phyloP scores from a whole-genome alignment of 306 rosid species.

The Fragaria ananassa region DNA sequence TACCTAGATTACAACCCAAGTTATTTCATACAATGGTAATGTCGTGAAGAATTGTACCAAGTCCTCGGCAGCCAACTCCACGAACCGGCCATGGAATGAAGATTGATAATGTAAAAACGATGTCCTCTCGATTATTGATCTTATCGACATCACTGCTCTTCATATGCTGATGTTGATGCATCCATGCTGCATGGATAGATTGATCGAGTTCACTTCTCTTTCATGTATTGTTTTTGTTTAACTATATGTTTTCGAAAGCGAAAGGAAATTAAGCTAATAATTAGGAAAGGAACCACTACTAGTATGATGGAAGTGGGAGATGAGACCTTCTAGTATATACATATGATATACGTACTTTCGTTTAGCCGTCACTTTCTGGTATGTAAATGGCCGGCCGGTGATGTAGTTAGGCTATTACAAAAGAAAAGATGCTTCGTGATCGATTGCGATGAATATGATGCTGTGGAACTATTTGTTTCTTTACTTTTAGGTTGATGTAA shows the following conservation, averaged over 20 bases:
- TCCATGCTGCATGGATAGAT: neutral
- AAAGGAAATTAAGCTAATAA: neutral
- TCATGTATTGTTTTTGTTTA: neutral
- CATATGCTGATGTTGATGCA: neutral
- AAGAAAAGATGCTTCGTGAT: neutral
- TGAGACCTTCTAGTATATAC: neutral
- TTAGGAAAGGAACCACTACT: neutral
- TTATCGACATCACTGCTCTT: neutral
- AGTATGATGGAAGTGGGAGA: neutral
- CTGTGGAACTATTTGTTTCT: neutral
- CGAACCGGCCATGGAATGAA: neutral
- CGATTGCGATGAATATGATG: neutral
- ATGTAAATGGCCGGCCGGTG: neutral
- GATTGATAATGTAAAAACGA: neutral
- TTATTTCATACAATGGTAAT: neutral
- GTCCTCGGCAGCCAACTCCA: neutral
- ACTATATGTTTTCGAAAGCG: neutral
- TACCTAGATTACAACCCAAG: neutral
- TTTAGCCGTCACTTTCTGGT: neutral
- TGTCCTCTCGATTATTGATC: neutral
- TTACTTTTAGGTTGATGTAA: neutral
- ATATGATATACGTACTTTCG: neutral
- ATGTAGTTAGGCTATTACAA: neutral
- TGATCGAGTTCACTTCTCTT: neutral
- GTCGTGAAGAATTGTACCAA: neutral